Percentiles rank a stretch among this genome's conserved stretches.
Evolutionary conservation across 306 rosid genomes (phyloP).

Genomic region (Acacia melanoxylon): DNA sequence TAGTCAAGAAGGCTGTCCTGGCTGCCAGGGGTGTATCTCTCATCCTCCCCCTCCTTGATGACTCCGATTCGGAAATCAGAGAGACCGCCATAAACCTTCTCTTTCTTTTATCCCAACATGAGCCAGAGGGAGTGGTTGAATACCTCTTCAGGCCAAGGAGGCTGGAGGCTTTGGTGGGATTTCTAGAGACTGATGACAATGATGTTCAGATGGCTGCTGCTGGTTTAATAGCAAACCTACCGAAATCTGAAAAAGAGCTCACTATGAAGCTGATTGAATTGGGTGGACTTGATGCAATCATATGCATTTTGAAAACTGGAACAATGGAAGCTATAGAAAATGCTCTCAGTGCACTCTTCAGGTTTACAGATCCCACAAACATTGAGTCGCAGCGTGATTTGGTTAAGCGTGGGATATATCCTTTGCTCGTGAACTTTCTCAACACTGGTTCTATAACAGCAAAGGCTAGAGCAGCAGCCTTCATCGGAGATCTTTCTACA

Average conservation of each 20-base stretch:
- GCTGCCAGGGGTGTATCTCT: constrained; percentile 63
- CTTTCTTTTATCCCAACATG: constrained; percentile 81
- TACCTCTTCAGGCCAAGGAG: constrained; percentile 84
- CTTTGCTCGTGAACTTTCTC: constrained; percentile 67
- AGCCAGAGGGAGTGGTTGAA: constrained; percentile 78
- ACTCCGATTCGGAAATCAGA: constrained; percentile 64
- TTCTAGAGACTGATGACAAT: constrained; percentile 64
- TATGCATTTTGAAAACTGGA: constrained; percentile 62
- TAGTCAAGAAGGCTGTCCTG: constrained; percentile 74
- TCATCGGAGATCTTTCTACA: constrained; percentile 73
- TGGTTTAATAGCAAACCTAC: constrained; percentile 78
- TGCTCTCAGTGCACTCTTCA: constrained; percentile 87
- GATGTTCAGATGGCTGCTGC: constrained; percentile 84
- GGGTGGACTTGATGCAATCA: constrained; percentile 68
- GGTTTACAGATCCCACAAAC: constrained; percentile 81
- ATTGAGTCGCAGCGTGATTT: constrained; percentile 57
- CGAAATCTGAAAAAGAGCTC: constrained; percentile 65
- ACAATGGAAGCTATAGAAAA: constrained; percentile 76
- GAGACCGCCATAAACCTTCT: constrained; percentile 67
- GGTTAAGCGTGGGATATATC: constrained; percentile 69
- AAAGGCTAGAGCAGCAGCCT: constrained; percentile 88
- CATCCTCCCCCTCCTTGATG: constrained; percentile 77
- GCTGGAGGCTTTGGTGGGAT: constrained; percentile 83
- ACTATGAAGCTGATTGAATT: constrained; percentile 61
- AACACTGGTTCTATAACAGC: constrained; percentile 58